These are phyloP conservation scores for Sporormia fimetaria DNA, from an alignment of 495 filamentous ascomycete genomes.

Conservation along the genomic window DNA sequence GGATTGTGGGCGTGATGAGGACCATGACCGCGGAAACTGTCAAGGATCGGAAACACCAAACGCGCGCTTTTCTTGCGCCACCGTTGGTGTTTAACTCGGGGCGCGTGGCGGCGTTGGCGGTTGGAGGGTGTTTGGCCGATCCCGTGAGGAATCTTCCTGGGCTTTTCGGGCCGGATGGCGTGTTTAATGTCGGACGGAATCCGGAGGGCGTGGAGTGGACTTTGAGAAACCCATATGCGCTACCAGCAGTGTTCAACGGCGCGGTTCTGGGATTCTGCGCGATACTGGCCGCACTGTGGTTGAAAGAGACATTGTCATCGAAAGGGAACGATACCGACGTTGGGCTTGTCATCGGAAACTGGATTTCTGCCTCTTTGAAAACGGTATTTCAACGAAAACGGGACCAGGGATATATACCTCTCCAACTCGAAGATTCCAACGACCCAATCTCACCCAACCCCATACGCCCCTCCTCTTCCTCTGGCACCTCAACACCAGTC, in stretches of 20 bases:
- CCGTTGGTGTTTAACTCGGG: constrained; percentile 68
- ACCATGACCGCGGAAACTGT: constrained; percentile 64
- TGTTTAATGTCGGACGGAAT: constrained; percentile 43
- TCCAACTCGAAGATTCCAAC: constrained; percentile 15
- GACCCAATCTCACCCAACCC: too few species aligned
- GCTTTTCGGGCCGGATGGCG: constrained; percentile 45
- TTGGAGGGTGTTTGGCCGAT: constrained; percentile 75
- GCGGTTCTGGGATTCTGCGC: constrained; percentile 61
- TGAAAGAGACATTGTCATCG: constrained; percentile 12
- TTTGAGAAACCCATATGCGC: constrained; percentile 64
- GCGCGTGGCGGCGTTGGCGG: constrained; percentile 69
- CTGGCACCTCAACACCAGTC: constrained; percentile 27
- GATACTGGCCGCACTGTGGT: constrained; percentile 43
- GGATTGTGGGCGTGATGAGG: constrained; percentile 57
- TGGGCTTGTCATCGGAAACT: constrained; percentile 40
- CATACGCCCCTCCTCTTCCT: constrained; percentile 5
- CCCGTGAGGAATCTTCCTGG: constrained; percentile 52
- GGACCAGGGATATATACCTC: constrained; percentile 6
- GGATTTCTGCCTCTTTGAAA: constrained; percentile 26
- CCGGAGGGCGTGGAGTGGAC: constrained; percentile 54
- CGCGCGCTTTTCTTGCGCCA: constrained; percentile 71
- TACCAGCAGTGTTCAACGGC: constrained; percentile 68
- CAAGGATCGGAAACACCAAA: constrained; percentile 51
- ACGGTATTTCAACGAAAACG: constrained; percentile 25
- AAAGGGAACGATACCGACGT: constrained; percentile 49